phyloP scores from a whole-genome alignment of 2,329 filamentous ascomycete genomes.

The Truncatella angustata region DNA sequence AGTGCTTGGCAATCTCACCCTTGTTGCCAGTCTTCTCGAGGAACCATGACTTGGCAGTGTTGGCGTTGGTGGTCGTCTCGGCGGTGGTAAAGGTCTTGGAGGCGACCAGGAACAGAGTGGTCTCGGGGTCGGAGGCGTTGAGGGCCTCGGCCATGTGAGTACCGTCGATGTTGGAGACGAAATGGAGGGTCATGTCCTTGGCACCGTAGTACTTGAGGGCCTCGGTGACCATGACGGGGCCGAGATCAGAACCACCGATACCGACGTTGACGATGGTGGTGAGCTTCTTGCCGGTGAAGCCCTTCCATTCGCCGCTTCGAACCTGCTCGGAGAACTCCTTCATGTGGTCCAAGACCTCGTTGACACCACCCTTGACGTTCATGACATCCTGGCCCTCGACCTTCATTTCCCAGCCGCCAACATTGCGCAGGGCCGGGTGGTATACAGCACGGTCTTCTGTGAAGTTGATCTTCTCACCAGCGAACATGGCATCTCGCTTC shows the following conservation, averaged over 20 bases:
- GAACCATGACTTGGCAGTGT: conserved; percentile 97
- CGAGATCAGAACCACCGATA: conserved; percentile 98
- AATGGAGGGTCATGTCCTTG: conserved; percentile 85
- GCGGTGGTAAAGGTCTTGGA: conserved; percentile 99
- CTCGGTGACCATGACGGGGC: conserved; percentile 98
- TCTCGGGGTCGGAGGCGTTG: conserved; percentile 86
- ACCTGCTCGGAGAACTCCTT: conserved; percentile 97
- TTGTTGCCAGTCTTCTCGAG: conserved; percentile 73
- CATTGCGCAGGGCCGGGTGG: conserved; percentile 91
- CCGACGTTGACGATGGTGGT: conserved; percentile 96
- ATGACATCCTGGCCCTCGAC: conserved; percentile 94
- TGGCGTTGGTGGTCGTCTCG: conserved; percentile 95
- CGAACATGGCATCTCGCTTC: conserved; percentile 96
- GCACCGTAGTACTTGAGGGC: conserved; percentile 93
- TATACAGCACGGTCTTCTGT: conserved; percentile 96
- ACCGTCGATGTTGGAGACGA: conserved; percentile 99
- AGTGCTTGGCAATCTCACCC: conserved; percentile 95
- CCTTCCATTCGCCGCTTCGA: conserved; percentile 93
- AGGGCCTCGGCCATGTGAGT: conserved; percentile 96
- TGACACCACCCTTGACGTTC: conserved; percentile 82
- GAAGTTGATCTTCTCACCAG: conserved; percentile 98
- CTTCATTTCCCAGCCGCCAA: conserved; percentile 74
- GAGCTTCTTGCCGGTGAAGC: conserved; percentile 94
- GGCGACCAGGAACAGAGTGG: conserved; percentile 96
- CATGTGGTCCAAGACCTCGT: conserved; percentile 92